Base-by-base conservation (phyloP, 805 yeast genomes). In the Alloascoidea africana region DNA sequence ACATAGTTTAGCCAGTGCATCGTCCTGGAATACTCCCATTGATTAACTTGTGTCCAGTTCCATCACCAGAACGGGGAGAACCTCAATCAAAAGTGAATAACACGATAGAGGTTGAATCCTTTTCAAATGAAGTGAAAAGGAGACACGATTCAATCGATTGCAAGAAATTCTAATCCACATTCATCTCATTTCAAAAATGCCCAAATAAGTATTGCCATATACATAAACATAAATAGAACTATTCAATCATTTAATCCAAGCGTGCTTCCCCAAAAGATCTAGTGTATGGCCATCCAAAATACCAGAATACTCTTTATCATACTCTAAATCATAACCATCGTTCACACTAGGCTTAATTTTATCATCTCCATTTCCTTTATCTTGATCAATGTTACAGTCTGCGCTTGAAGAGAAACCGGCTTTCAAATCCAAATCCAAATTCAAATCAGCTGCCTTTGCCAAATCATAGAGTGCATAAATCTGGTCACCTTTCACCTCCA, bases 401-500 rank as follows among this genome's bases (percentile, higher is more conserved):
- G 14, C 8, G 13, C 8, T 11, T 34, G 36, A 18, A 14, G n/a
- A 33, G n/a, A 33, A 5, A 8, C 36, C 8, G 19, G 18, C 36
- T 34, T 27, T 13, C 13, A 5, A 11, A 8, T 16, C 35, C 15
- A n/a, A 32, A 30, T 13, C 14, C 5, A 27, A 13, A 13, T 32
- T 5, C 8, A 15, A 13, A 15, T 32, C 38, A 15, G 5, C 32
- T 11, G 14, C 37, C 14, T 17, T 13, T 15, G 38, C 13, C 6
- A 43, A 43, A 23, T 46, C 49, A 17, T 45, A 39, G 18, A 46
- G 35, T 11, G 49, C 42, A 33, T 46, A 46, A 4, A 46, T 46
- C 33, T 46, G 49, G 18, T 46, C 49, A 2, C 48, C 43, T 33
- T 45, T 46, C 27, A 6, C 33, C 27, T 45, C 49, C 15, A 46